Evolutionary conservation across 1,284 basidiomycete species (phyloP), one percentile per base, ranked within the genome.

Genomic region (Naganishia sp.): DNA sequence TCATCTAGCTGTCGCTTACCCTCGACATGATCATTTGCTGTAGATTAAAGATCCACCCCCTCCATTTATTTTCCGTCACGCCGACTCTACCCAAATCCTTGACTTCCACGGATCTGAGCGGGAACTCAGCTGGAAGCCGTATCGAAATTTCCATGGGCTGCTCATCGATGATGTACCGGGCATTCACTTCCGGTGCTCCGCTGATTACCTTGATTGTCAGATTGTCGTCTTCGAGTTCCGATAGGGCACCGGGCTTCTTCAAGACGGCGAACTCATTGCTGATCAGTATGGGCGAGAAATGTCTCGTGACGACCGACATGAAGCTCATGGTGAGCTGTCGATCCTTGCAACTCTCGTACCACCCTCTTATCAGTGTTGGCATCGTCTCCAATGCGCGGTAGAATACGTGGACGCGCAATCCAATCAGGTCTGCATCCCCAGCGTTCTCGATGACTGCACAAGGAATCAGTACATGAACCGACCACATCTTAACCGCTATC

Each of bases 281-380:
- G 73, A 97, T 90, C 73, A 99, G 87, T 48, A 92, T 86, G 0
- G 94, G 93, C 1, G 94, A 95, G 81, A 95, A 94, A 80, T 92
- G 83, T n/a, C 85, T 84, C 0, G 90, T 87, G 0, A 92, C 96
- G 77, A 92, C 94, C 42, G 84, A 82, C 2, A 87, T 84, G 67
- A 99, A 84, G 2, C 88, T 83, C 43, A 86, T 84, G 21, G 88
- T 88, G 2, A 97, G 84, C 74, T 94, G 91, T 18, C 90, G 87
- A 77, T 98, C 94, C 73, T 92, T 92, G 80, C 91, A 90, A 42
- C 88, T 88, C 55, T 88, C 84, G 69, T 94, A 89, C 90, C 93
- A 98, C 33, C 83, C 82, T 60, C 94, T 86, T 65, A 97, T 86
- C 31, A 94, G 83, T 0, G 90, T 89, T 0, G 94, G 92, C 18